phyloP scores from a whole-genome alignment of 169 alveolate genomes.

The Plasmodium knowlesi region DNA sequence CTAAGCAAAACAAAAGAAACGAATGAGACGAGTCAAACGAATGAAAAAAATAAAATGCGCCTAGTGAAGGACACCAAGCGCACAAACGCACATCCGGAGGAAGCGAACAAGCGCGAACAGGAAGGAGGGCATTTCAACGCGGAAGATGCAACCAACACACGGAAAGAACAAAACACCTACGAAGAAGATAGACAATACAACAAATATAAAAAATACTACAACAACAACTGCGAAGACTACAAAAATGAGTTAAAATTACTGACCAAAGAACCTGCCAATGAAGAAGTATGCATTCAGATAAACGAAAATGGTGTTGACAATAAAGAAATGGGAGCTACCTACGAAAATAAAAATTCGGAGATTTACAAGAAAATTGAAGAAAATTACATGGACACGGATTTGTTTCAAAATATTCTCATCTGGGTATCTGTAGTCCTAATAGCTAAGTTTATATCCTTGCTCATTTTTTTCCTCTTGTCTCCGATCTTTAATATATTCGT shows the following conservation, averaged over 20 bases:
- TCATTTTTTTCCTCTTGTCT: conserved; percentile 28
- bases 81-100: neutral
- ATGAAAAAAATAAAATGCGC: neutral
- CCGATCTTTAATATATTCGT: conserved; percentile 50
- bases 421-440: conserved; percentile 64
- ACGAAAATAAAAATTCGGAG: conserved; percentile 44
- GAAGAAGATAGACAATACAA: neutral
- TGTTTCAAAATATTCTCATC: conserved; percentile 3
- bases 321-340: conserved; percentile 13
- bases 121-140: neutral
- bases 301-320: conserved; percentile 1
- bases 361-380: conserved; percentile 12
- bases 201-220: neutral
- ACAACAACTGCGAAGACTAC: neutral
- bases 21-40: neutral
- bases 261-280: neutral
- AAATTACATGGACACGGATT: neutral
- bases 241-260: conserved; percentile 44
- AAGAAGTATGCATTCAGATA: neutral
- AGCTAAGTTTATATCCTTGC: conserved; percentile 8
- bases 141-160: neutral
- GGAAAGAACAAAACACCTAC: neutral
- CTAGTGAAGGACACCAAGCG: neutral
- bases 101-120: neutral
- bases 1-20: neutral